A percentile compares a stretch with the other conserved stretches of the same genome.
phyloP scores from a whole-genome alignment of 1,139 yeast species.

The Williopsis jadinii region DNA sequence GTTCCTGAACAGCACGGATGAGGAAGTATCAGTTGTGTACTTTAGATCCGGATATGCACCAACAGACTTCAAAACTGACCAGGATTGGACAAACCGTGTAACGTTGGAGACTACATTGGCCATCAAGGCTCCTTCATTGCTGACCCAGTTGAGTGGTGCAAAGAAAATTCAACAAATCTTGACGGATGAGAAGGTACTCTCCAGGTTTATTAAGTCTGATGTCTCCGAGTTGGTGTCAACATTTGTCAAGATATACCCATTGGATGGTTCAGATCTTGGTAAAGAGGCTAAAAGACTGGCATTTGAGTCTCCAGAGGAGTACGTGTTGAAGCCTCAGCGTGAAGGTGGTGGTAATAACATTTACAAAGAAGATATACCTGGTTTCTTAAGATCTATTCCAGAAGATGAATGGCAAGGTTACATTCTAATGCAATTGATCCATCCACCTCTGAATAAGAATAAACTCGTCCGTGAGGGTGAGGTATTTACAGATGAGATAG shows the following conservation, averaged over 20 bases:
- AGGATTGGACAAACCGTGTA: constrained; percentile 73
- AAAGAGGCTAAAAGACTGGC: constrained; percentile 60
- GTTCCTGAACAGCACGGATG: constrained; percentile 39
- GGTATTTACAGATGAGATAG: constrained; percentile 57
- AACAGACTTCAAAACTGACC: constrained; percentile 50
- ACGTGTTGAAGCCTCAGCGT: constrained; percentile 91
- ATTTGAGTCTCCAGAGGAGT: constrained; percentile 56
- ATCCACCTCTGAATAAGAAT: constrained; percentile 64
- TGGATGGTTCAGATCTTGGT: constrained; percentile 68
- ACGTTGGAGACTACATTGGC: constrained; percentile 69
- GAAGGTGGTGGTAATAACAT: constrained; percentile 95
- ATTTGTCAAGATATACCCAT: constrained; percentile 80
- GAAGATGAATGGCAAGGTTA: constrained; percentile 83
- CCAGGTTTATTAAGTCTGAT: constrained; percentile 36
- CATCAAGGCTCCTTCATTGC: constrained; percentile 83
- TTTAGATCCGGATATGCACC: constrained; percentile 89
- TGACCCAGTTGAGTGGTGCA: constrained; percentile 87
- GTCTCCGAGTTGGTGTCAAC: constrained; percentile 33
- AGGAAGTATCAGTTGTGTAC: constrained; percentile 82
- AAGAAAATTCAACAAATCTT: constrained; percentile 89
- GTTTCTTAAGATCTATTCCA: constrained; percentile 52
- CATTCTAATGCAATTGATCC: constrained; percentile 87
- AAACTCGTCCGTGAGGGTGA: constrained; percentile 63
- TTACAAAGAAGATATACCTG: constrained; percentile 78
- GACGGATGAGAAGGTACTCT: constrained; percentile 45